A percentile compares a stretch with the other conserved stretches of the same genome.
These are phyloP conservation scores for Kickxella alabastrina DNA, from an alignment of 192 early-diverging fungal genomes.

Conservation along the genomic window DNA sequence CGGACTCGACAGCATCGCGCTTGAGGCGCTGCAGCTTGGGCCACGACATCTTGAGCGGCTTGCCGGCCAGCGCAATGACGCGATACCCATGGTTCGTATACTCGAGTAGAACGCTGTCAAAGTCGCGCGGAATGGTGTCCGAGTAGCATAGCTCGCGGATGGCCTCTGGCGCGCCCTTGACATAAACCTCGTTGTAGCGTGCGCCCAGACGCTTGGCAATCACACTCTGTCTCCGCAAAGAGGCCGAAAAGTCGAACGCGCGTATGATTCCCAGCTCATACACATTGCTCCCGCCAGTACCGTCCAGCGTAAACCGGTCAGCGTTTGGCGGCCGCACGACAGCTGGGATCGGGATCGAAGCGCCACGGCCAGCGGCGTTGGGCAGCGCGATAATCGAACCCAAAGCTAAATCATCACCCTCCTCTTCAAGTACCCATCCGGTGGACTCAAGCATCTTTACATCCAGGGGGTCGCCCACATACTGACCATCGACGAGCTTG, in stretches of 20 bases:
- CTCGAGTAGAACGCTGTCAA: constrained; percentile 68
- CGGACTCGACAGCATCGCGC: constrained; percentile 81
- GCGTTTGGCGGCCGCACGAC: constrained; percentile 84
- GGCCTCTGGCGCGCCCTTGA: constrained; percentile 97
- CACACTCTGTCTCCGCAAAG: constrained; percentile 88
- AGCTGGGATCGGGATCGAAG: constrained; percentile 59
- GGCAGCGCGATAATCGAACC: background rate
- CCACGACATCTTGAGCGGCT: constrained; percentile 66
- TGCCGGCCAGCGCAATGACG: constrained; percentile 90
- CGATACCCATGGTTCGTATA: constrained; percentile 97
- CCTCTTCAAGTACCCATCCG: constrained; percentile 90
- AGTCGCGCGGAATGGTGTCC: constrained; percentile 82
- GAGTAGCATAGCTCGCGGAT: constrained; percentile 83
- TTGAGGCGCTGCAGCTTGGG: constrained; percentile 67
- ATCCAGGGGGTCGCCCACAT: constrained; percentile 95
- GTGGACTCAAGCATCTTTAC: constrained; percentile 98
- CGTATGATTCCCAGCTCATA: constrained; percentile 77
- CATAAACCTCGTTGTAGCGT: constrained; percentile 66
- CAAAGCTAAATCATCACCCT: constrained; percentile 17
- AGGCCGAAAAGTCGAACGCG: constrained; percentile 91
- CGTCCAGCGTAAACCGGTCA: constrained; percentile 57
- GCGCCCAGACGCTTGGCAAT: constrained; percentile 71
- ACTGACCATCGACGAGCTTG: constrained; percentile 83
- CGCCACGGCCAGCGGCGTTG: background rate
- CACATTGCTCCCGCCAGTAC: constrained; percentile 30